A percentile compares a stretch with the other conserved stretches of the same genome.
These are phyloP conservation scores for Volvariella surrecta DNA, from an alignment of 1,284 basidiomycete species.

Conservation along the genomic window DNA sequence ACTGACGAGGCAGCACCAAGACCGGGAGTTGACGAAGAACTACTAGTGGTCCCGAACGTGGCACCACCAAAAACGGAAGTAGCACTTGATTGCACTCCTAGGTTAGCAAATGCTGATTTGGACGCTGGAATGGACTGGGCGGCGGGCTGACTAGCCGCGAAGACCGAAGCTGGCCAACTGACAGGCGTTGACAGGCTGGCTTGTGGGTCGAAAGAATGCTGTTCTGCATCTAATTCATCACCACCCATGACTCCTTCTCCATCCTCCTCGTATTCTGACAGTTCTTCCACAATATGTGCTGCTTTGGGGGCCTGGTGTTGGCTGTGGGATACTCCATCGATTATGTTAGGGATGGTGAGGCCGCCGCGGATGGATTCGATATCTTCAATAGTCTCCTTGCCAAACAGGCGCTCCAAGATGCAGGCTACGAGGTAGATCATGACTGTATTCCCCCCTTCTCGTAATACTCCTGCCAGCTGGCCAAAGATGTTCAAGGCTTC, in stretches of 20 bases:
- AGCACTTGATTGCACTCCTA: conserved; percentile 5
- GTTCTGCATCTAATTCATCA: conserved; percentile 6
- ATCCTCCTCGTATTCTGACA: conserved; percentile 8
- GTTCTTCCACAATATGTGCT: neutral
- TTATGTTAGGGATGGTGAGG: conserved; percentile 60
- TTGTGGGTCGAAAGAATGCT: neutral
- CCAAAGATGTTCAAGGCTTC: conserved; percentile 63
- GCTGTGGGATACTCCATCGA: conserved; percentile 57
- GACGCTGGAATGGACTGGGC: conserved; percentile 11
- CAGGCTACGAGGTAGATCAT: conserved; percentile 76
- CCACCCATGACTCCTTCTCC: conserved; percentile 6
- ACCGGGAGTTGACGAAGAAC: neutral
- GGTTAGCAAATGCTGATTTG: conserved; percentile 15
- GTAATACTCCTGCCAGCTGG: conserved; percentile 46
- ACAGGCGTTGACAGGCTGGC: neutral
- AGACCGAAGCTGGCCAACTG: neutral
- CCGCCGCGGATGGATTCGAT: conserved; percentile 68
- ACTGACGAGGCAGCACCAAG: neutral
- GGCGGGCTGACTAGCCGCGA: neutral
- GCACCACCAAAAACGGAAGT: neutral
- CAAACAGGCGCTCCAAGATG: conserved; percentile 63
- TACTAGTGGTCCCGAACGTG: neutral
- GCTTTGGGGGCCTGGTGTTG: conserved; percentile 8
- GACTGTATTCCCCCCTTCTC: conserved; percentile 47
- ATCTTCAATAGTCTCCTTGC: conserved; percentile 62